Base-by-base conservation (phyloP, 1,284 basidiomycete species). In the Cutaneotrichosporon cavernicola region DNA sequence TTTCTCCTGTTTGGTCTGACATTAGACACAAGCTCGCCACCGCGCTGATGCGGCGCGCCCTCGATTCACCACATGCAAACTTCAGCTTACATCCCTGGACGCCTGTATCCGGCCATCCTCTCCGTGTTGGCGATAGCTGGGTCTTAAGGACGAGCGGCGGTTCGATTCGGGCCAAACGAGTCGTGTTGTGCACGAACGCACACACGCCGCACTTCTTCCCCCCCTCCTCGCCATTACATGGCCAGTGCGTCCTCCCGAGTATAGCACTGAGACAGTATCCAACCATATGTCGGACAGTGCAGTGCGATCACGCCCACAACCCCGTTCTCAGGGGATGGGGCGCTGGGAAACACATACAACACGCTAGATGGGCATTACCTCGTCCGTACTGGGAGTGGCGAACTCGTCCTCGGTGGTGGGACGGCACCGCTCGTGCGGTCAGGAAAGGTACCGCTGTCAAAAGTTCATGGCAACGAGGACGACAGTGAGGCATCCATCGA, bases 181-280 rank as follows among this genome's bases (percentile, higher is more conserved):
- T 76, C 13, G 59, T 76, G 0, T 52, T 76, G 49, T 72, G 70
- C 61, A 70, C 70, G 8, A 75, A 75, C 58, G 73, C 73, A 16
- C 69, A 75, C 60, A 75, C 72, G 14, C 49, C 26, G 10, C 67
- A 72, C 51, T 65, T 73, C 49, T 73, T 75, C 59, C 34, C 52
- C 14, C 51, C 66, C 18, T 60, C 52, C 22, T 60, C 63, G 34
- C 50, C 38, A 8, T 31, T 65, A 10, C 49, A 56, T 14, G 10
- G 26, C 10, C 61, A 63, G 64, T 65, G 40, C 13, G 64, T 57
- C 14, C 3, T 5, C 38, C 18, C 43, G 6, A 22, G 10, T 5
- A 14, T 16, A 9, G 6, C 31, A 5, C 56, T 57, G 46, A 46
- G 36, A 14, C 64, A 73, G 71, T 30, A 72, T 73, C 58, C 50